phyloP scores from a whole-genome alignment of 1,284 basidiomycete species.

The Tilletia indica region DNA sequence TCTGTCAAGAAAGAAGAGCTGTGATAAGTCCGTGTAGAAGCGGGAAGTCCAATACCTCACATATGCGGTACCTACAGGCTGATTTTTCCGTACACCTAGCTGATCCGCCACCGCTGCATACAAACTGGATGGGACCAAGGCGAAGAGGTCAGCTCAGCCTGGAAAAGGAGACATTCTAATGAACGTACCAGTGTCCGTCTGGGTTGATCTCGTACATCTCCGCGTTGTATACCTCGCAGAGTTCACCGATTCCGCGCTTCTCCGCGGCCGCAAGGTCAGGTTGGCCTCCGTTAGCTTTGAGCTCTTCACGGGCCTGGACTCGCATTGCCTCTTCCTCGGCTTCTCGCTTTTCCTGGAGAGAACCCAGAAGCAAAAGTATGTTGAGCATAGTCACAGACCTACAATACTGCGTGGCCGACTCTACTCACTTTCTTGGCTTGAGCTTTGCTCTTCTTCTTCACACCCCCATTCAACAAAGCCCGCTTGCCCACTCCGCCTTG shows the following conservation, averaged over 20 bases:
- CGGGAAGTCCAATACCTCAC: no score
- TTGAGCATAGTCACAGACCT: no score
- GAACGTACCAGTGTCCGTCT: constrained; percentile 77
- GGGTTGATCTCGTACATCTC: constrained; percentile 70
- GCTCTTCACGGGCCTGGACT: constrained; percentile 37
- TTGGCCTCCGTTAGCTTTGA: constrained; percentile 33
- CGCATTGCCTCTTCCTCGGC: constrained; percentile 39
- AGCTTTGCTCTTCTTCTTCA: constrained; percentile 35
- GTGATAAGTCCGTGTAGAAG: constrained; percentile 60
- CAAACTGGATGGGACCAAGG: constrained; percentile 57
- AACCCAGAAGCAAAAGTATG: no score
- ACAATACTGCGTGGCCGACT: not conserved
- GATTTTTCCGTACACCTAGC: constrained; percentile 44
- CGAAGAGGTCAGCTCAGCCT: not conserved
- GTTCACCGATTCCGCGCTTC: constrained; percentile 34
- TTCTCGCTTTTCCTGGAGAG: constrained; percentile 38
- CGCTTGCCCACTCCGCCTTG: not conserved
- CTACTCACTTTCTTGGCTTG: constrained; percentile 31
- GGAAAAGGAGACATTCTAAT: not conserved
- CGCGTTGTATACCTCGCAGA: constrained; percentile 38
- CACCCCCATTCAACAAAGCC: not conserved
- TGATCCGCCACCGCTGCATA: constrained; percentile 89
- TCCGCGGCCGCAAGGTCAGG: constrained; percentile 41
- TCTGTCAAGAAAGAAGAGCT: constrained; percentile 52
- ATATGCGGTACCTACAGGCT: not conserved